phyloP scores from a whole-genome alignment of 768 basidiomycete species.

The Suillus alpinus region DNA sequence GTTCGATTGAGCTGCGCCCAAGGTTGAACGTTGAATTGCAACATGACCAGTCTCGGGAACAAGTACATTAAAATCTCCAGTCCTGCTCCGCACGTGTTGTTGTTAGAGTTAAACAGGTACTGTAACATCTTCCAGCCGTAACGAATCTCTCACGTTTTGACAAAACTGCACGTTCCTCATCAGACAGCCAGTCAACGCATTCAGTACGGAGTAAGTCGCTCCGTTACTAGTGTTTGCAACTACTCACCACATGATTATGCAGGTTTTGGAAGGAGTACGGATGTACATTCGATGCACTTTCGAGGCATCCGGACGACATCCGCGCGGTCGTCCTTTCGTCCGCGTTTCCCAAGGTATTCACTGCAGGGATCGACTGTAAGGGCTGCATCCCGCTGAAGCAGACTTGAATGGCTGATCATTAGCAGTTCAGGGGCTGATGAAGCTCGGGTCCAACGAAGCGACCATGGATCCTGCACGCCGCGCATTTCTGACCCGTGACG shows the following conservation, averaged over 20 bases:
- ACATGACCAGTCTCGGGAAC: neutral
- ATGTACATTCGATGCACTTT: constrained; percentile 55
- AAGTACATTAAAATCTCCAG: constrained; percentile 33
- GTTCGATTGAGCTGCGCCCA: neutral
- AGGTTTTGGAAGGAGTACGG: constrained; percentile 78
- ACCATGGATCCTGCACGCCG: constrained; percentile 49
- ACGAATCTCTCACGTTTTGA: neutral
- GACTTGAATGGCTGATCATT: neutral
- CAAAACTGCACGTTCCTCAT: neutral
- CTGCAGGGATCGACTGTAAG: constrained; percentile 81
- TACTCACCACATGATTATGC: neutral
- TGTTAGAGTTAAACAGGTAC: constrained; percentile 37
- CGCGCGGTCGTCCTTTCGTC: constrained; percentile 76
- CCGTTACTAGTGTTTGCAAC: neutral
- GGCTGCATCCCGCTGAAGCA: neutral
- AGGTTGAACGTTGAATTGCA: neutral
- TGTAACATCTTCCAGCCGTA: constrained; percentile 6
- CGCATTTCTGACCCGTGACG: constrained; percentile 45
- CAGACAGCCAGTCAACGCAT: constrained; percentile 69
- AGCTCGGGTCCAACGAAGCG: constrained; percentile 2
- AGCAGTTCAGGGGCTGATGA: constrained; percentile 27
- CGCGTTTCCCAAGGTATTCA: constrained; percentile 67
- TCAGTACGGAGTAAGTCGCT: constrained; percentile 43
- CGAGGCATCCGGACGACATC: constrained; percentile 43
- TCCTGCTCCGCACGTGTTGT: constrained; percentile 36